phyloP scores from a whole-genome alignment of 345 rosid genomes.

The Crucihimalaya himalaica region DNA sequence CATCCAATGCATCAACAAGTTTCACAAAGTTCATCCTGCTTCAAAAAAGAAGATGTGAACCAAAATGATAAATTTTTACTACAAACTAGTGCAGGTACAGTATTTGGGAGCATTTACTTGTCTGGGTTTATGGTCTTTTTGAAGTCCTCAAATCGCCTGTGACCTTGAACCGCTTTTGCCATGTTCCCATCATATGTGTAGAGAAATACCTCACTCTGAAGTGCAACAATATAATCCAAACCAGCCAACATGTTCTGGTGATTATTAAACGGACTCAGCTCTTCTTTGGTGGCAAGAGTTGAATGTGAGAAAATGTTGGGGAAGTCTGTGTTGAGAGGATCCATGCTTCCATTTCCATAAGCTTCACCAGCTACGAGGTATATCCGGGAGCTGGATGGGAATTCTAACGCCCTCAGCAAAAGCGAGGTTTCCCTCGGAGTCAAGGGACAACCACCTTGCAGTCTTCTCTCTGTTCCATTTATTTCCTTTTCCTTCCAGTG shows the following conservation, averaged over 20 bases:
- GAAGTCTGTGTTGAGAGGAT: constrained; percentile 62
- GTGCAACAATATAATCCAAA: constrained; percentile 84
- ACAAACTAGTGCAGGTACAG: not conserved
- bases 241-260: constrained; percentile 98
- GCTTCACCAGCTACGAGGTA: constrained; percentile 98
- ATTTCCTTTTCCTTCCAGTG: constrained; percentile 97
- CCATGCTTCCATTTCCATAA: constrained; percentile 86
- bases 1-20: constrained; percentile 77
- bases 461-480: constrained; percentile 84
- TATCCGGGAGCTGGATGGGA: constrained; percentile 73
- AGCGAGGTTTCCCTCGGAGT: constrained; percentile 94
- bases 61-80: not conserved
- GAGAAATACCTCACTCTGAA: constrained; percentile 82
- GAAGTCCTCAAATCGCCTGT: constrained; percentile 81
- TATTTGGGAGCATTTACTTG: constrained; percentile 47
- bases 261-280: constrained; percentile 67
- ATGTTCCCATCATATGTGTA: constrained; percentile 94
- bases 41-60: not conserved
- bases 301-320: constrained; percentile 86
- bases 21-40: constrained; percentile 84
- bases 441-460: constrained; percentile 91
- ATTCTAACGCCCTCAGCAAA: constrained; percentile 78
- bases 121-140: constrained; percentile 89
- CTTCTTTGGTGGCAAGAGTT: constrained; percentile 71
- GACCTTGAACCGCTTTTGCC: constrained; percentile 99